These are phyloP conservation scores for Pseudomonodictys pantanalensis DNA, from an alignment of 495 filamentous ascomycete genomes.

Conservation along the genomic window DNA sequence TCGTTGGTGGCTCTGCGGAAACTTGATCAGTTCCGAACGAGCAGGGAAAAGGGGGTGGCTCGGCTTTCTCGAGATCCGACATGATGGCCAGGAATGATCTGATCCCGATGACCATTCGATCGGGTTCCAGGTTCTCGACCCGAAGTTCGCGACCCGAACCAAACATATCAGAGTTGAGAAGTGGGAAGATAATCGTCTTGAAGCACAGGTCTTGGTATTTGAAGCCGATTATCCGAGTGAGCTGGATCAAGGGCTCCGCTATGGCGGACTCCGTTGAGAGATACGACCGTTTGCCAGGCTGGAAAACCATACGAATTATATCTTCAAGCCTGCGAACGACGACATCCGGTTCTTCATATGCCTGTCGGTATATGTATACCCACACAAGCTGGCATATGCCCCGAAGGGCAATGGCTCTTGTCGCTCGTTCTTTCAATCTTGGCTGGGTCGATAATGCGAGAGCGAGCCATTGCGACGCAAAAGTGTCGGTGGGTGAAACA, in stretches of 20 bases:
- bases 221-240: constrained; percentile 92
- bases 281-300: constrained; percentile 70
- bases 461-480: constrained; percentile 80
- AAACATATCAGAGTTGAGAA: constrained; percentile 90
- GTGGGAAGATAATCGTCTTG: constrained; percentile 82
- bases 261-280: constrained; percentile 75
- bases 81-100: constrained; percentile 88
- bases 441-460: constrained; percentile 70
- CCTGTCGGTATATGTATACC: constrained; percentile 85
- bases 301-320: constrained; percentile 75
- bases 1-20: constrained; percentile 10
- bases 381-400: constrained; percentile 90
- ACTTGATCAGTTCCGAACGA: constrained; percentile 40
- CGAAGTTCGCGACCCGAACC: constrained; percentile 72
- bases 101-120: constrained; percentile 95
- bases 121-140: constrained; percentile 91
- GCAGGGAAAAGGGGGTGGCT: constrained; percentile 76
- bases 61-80: constrained; percentile 85
- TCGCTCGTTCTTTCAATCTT: constrained; percentile 76
- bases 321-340: constrained; percentile 82
- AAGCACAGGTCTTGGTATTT: constrained; percentile 93
- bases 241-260: constrained; percentile 83
- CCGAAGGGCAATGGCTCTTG: constrained; percentile 77
- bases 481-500: constrained; percentile 78
- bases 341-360: constrained; percentile 62